Conservation (phyloP, 2,329 filamentous ascomycete genomes). For the Penicillium sp. region DNA sequence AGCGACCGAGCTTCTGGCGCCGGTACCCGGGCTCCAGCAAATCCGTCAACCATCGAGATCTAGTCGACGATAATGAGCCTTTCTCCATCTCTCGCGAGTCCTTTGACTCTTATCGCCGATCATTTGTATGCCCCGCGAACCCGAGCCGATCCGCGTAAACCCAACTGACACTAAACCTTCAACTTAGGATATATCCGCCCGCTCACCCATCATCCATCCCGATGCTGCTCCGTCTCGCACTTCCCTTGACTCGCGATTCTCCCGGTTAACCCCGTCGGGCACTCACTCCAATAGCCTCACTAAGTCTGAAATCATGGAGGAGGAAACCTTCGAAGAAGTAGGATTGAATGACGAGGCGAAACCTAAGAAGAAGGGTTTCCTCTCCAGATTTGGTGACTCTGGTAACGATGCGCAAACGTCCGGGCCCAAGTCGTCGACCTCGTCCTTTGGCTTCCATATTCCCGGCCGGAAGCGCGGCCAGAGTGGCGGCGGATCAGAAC, state of each 20-base stretch:
- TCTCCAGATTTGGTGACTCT: constrained; percentile 69
- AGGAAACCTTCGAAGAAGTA: constrained; percentile 87
- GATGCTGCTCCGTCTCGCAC: constrained; percentile 65
- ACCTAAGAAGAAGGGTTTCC: constrained; percentile 75
- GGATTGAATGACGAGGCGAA: constrained; percentile 74
- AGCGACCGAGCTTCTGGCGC: constrained; percentile 78
- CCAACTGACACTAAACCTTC: constrained; percentile 7
- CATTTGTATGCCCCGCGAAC: constrained; percentile 65
- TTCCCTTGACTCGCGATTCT: constrained; percentile 73
- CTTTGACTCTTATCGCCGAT: constrained; percentile 93
- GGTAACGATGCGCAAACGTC: constrained; percentile 34
- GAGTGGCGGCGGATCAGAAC: constrained; percentile 67
- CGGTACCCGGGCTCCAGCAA: constrained; percentile 49
- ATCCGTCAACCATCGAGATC: constrained; percentile 59
- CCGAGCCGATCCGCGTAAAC: not conserved
- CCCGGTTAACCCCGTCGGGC: constrained; percentile 61
- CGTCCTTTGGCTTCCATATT: constrained; percentile 62
- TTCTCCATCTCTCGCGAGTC: constrained; percentile 96
- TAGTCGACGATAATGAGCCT: constrained; percentile 79
- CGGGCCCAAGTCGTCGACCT: constrained; percentile 39
- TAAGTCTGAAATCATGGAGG: constrained; percentile 62
- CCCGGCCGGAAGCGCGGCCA: constrained; percentile 69
- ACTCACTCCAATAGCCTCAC: constrained; percentile 59
- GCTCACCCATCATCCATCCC: constrained; percentile 66
- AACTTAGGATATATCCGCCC: constrained; percentile 79